Conservation (phyloP, 129 eudicot genomes). For the Kitagawia praeruptora region DNA sequence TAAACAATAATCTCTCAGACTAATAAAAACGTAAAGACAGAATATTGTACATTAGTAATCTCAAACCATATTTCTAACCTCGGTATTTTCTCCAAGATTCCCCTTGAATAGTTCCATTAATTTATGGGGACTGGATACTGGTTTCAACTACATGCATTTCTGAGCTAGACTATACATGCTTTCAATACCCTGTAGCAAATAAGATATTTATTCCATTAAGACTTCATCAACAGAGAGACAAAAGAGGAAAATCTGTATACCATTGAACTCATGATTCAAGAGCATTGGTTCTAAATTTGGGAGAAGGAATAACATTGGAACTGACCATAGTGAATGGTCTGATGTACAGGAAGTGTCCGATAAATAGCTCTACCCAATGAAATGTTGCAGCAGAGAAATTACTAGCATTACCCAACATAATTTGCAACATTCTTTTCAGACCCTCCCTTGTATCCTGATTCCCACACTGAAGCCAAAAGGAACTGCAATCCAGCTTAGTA, state of each 20-base stretch:
- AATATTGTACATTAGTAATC: too few species aligned
- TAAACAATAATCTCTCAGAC: too few species aligned
- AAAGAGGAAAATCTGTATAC: neutral
- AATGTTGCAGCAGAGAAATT: slow-evolving; percentile 58
- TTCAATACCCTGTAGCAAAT: too few species aligned
- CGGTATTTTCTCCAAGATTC: too few species aligned
- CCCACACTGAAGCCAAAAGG: slow-evolving; percentile 91
- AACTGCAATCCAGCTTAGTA: slow-evolving; percentile 91
- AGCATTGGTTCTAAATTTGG: neutral
- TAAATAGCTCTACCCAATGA: slow-evolving; percentile 85
- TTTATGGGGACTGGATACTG: too few species aligned
- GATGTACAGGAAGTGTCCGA: slow-evolving; percentile 74
- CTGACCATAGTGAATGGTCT: slow-evolving; percentile 93
- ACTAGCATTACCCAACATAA: slow-evolving; percentile 66
- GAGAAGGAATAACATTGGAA: slow-evolving; percentile 12
- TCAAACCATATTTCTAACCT: too few species aligned
- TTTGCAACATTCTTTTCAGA: slow-evolving; percentile 65
- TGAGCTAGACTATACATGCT: too few species aligned
- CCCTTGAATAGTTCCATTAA: too few species aligned
- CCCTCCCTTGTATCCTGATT: slow-evolving; percentile 71
- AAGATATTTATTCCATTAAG: too few species aligned
- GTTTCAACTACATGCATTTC: too few species aligned
- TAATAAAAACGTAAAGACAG: too few species aligned
- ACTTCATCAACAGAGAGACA: too few species aligned
- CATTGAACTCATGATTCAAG: neutral